Base-by-base conservation (phyloP, 75 land plant genomes). In the Ceratopteris richardii region DNA sequence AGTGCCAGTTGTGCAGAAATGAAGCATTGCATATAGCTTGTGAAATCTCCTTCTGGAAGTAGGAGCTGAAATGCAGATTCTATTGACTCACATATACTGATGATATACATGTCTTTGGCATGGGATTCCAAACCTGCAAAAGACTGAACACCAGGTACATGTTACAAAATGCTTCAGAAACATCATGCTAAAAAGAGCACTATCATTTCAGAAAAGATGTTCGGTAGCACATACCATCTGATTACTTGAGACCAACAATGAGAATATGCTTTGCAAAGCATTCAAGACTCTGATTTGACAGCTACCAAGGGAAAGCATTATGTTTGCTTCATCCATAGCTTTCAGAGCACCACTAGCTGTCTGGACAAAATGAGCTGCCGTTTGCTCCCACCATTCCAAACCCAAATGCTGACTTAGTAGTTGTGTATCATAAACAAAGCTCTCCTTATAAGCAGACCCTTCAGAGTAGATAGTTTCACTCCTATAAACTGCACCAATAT, bases 221-320 rank as follows among this genome's bases (percentile, higher is more conserved):
- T 46, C 5, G 3, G 22, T 18, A 46, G 18, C 18, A 4, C 80
- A 71, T 52, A 88, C 86, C 66, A 58, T 53, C 37, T 69, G 66
- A 24, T 61, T 67, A 40, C 64, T 40, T 1, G 43, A 58, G 20
- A 60, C 50, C 33, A 55, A 70, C 13, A 92, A 51, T 41, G 80
- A 48, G 43, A 83, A 26, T 37, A 84, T 13, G 13, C 60, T 41
- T 39, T 58, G 51, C 58, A 84, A 71, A 33, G 95, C 78, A 57
- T 73, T 76, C 48, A 93, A 62, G 22, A 83, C 76, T 60, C 72
- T 67, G 52, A 73, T 53, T 75, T 80, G 92, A 0, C 85, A 71
- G 51, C 56, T 66, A 40, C 68, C 60, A 48, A 73, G 37, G 33
- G 66, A 66, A 9, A 66, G 22, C 63, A 75, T 79, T 21, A 58